Base-by-base conservation (phyloP, 305 asterid species). In the Coffea humblotiana region DNA sequence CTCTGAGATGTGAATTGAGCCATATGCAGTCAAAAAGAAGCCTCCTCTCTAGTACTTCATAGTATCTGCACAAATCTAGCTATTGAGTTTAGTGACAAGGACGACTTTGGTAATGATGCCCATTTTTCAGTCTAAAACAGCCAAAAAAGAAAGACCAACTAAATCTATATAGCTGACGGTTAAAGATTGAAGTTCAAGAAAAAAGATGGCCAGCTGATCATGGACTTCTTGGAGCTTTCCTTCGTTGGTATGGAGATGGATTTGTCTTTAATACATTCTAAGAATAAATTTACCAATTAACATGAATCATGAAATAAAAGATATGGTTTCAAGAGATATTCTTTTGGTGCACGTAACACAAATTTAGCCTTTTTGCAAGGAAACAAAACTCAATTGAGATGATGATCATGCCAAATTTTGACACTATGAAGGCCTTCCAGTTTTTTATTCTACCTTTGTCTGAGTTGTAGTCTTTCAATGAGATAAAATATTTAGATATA, bases 101-200 rank as follows among this genome's bases (percentile, higher is more conserved):
- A 78, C 81, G 77, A 78, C 81, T 43, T 3, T 18, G 70, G 76
- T 78, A 56, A 78, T 78, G 23, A 70, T 43, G 71, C 14, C 71
- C 23, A 1, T 3, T 43, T 63, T 75, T 21, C 15, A 12, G 40
- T 2, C 29, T 64, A 32, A 32, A 21, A 40, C 23, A 8, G 49
- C 67, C 56, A 71, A 71, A 37, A 32, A 0, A 1, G 8, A 37
- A 40, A 37, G 48, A 16, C 2, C 73, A 35, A 37, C 51, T 35
- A 67, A 37, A 15, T 70, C 25, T 69, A 2, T 19, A 18, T 43
- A 23, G n/a, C 12, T 40, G 0, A 12, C 2, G 3, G 5, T 12
- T 29, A 18, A 35, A 35, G 25, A 37, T 2, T 32, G 13, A 32
- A 14, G 37, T 67, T 2, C 32, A 29, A 27, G 3, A 29, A 16